Percentiles rank a stretch among this genome's conserved stretches.
Evolutionary conservation across 129 eudicot genomes (phyloP).

Genomic region (Cynara cardunculus): DNA sequence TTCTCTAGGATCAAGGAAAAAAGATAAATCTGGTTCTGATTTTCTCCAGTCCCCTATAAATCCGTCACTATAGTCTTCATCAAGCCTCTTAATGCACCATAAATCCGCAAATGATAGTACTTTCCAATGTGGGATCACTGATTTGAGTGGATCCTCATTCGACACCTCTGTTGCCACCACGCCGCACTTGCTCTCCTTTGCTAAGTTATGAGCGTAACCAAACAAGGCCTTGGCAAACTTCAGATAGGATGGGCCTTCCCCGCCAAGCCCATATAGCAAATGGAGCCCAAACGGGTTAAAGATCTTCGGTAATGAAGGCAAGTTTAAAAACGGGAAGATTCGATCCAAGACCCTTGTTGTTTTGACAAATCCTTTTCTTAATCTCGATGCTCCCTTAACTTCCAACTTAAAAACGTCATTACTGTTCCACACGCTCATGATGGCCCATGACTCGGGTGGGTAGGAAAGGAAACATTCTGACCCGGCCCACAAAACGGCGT

Average conservation of each 20-base stretch:
- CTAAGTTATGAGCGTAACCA: slow-evolving; percentile 74
- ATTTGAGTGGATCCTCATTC: slow-evolving; percentile 58
- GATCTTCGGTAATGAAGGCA: slow-evolving; percentile 82
- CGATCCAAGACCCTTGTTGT: slow-evolving; percentile 75
- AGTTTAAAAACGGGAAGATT: slow-evolving; percentile 62
- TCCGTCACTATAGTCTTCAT: slow-evolving; percentile 79
- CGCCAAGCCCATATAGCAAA: slow-evolving; percentile 84
- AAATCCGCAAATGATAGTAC: slow-evolving; percentile 72
- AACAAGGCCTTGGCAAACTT: slow-evolving; percentile 58
- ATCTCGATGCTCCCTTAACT: slow-evolving; percentile 78
- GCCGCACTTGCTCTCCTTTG: slow-evolving; percentile 60
- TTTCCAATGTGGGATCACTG: slow-evolving; percentile 86
- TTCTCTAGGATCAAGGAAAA: slow-evolving; percentile 97
- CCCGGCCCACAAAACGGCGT: slow-evolving; percentile 50
- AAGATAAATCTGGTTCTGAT: slow-evolving; percentile 68
- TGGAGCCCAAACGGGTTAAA: slow-evolving; percentile 94
- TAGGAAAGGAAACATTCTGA: slow-evolving; percentile 37
- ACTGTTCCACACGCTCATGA: slow-evolving; percentile 87
- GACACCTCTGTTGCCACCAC: slow-evolving; percentile 97
- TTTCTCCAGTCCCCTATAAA: slow-evolving; percentile 93
- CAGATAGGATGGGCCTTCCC: slow-evolving; percentile 66
- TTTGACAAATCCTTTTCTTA: slow-evolving; percentile 47
- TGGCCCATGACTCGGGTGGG: slow-evolving; percentile 89
- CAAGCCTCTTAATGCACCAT: slow-evolving; percentile 90
- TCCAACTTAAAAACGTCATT: slow-evolving; percentile 67